A percentile compares a stretch with the other conserved stretches of the same genome.
Conservation (phyloP, 768 basidiomycete species). For the Krasilnikovozyma curviuscula region DNA sequence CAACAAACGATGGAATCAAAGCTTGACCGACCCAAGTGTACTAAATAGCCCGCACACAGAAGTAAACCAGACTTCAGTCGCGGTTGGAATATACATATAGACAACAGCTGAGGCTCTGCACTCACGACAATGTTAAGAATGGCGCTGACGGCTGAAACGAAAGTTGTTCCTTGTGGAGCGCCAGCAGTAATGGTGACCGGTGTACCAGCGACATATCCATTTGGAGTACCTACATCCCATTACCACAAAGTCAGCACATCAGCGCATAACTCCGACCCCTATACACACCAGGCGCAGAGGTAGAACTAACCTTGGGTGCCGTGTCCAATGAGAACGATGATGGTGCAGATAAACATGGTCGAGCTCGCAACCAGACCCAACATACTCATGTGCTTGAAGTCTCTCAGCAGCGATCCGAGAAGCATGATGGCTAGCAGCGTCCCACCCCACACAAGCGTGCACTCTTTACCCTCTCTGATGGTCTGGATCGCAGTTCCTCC, state of each 20-base stretch:
- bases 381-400: conserved; percentile 1
- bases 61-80: not conserved
- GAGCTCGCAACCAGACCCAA: not conserved
- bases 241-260: too few species aligned
- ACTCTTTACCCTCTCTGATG: conserved; percentile 8
- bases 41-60: not conserved
- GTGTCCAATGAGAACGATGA: conserved; percentile 18
- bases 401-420: conserved; percentile 7
- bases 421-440: conserved; percentile 11
- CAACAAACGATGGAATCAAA: conserved; percentile 17
- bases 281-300: too few species aligned
- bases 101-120: not conserved
- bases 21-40: conserved; percentile 18
- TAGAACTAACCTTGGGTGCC: conserved; percentile 16
- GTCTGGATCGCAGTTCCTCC: conserved; percentile 14
- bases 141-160: conserved; percentile 11
- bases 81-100: not conserved
- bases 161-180: conserved; percentile 17
- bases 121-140: conserved; percentile 6
- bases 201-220: conserved; percentile 12
- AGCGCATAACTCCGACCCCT: too few species aligned
- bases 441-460: conserved; percentile 11
- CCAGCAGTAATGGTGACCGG: conserved; percentile 14
- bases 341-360: not conserved
- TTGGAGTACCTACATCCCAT: too few species aligned